Conservation (phyloP, 2,329 filamentous ascomycete species). For the Aspergillus amoenus region DNA sequence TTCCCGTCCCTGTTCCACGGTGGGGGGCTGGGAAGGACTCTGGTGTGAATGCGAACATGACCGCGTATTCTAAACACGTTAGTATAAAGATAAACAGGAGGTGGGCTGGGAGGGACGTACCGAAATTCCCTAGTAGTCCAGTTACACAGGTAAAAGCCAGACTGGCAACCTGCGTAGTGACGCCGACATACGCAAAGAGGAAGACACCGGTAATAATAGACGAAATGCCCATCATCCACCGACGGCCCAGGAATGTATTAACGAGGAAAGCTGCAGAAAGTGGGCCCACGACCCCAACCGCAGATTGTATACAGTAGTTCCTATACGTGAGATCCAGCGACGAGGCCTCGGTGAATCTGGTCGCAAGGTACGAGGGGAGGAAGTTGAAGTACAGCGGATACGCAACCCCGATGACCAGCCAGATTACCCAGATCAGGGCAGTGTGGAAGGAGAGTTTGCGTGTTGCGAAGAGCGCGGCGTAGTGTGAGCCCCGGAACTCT, state of each 20-base stretch:
- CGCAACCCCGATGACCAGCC: constrained; percentile 41
- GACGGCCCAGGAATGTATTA: constrained; percentile 43
- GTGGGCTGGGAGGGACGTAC: too few species aligned
- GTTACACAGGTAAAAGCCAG: constrained; percentile 42
- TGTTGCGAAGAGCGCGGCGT: constrained; percentile 29
- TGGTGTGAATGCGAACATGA: constrained; percentile 31
- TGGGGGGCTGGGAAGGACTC: constrained; percentile 30
- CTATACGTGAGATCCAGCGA: constrained; percentile 25
- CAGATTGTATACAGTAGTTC: constrained; percentile 32
- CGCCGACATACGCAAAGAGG: constrained; percentile 48
- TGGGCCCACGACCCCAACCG: constrained; percentile 42
- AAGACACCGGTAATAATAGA: constrained; percentile 48
- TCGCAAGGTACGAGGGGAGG: constrained; percentile 47
- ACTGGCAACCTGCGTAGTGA: constrained; percentile 37
- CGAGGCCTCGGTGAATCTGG: constrained; percentile 31
- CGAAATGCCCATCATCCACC: constrained; percentile 48
- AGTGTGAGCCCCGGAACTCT: constrained; percentile 28
- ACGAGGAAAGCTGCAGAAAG: constrained; percentile 44
- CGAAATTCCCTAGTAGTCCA: constrained; percentile 45
- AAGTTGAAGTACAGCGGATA: constrained; percentile 51
- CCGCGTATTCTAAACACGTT: constrained; percentile 28
- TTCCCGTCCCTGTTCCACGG: constrained; percentile 25
- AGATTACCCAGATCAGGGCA: constrained; percentile 42
- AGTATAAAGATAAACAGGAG: too few species aligned
- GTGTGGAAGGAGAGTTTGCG: constrained; percentile 29